Base-by-base conservation (phyloP, 345 rosid genomes). In the Geranium brycei region DNA sequence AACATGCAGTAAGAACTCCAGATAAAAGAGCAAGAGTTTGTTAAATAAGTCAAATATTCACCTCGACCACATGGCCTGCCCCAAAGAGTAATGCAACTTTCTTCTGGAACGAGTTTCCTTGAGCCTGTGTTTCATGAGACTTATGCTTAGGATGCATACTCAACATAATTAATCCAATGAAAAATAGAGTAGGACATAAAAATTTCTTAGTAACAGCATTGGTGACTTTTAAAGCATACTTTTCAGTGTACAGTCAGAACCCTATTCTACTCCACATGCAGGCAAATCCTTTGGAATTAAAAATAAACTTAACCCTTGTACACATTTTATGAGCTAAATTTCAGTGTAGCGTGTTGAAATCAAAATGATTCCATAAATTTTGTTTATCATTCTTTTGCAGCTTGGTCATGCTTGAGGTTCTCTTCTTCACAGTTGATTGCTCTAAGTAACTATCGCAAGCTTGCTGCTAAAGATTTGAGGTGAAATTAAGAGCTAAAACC, bases 101-200 rank as follows among this genome's bases (percentile, higher is more conserved):
- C 81, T 95, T 95, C 77, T 87, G 99, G 78, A 88, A 95, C 38
- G 99, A 95, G 77, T 95, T 95, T 65, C 99, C 99, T 58, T 74
- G 89, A 73, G 77, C 92, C 99, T 95, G 85, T 32, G 65, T 35
- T 58, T 35, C 64, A 70, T 19, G 38, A 71, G 17, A 69, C 40
- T 57, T 11, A 31, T 58, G 40, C 47, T 32, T 47, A 41, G 57
- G 59, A 64, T 63, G 58, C 13, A 60, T 14, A 31, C 40, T 17
- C 18, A 57, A 35, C 7, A 51, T 23, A 58, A 14, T 38, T 38
- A 38, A 66, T 31, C 31, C 7, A 40, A 57, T 53, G 30, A 40
- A 60, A 69, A 51, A 31, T 59, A 59, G 7, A 59, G 19, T 15
- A 59, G 3, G 61, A 12, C 61, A 59, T 19, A 19, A 19, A 59